Conservation (phyloP, 116 monocot species). For the Dioscorea cayenensis region DNA sequence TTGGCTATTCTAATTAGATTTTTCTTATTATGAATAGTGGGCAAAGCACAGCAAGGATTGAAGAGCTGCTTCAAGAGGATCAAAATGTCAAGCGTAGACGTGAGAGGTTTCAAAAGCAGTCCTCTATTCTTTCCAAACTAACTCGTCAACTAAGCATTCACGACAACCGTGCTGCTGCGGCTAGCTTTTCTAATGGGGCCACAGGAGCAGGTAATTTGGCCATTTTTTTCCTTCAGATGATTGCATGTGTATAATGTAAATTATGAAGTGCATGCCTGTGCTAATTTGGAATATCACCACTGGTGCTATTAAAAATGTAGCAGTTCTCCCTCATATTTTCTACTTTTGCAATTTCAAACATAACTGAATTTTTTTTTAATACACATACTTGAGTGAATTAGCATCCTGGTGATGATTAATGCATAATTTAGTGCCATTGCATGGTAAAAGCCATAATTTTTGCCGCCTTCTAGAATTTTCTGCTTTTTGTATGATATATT, state of each 20-base stretch:
- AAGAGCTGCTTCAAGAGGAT: slow-evolving; percentile 88
- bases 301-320: too few species aligned
- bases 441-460: too few species aligned
- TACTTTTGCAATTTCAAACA: too few species aligned
- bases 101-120: slow-evolving; percentile 75
- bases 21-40: slow-evolving; percentile 32
- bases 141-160: slow-evolving; percentile 88
- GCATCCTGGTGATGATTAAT: too few species aligned
- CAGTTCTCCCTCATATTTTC: too few species aligned
- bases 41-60: slow-evolving; percentile 77
- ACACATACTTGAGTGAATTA: too few species aligned
- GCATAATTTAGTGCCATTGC: too few species aligned
- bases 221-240: not conserved
- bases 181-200: slow-evolving; percentile 53
- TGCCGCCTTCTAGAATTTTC: too few species aligned
- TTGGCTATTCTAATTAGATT: not conserved
- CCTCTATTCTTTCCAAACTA: slow-evolving; percentile 89
- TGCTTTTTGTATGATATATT: too few species aligned
- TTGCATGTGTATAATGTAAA: not conserved
- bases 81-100: slow-evolving; percentile 77
- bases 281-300: too few species aligned
- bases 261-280: not conserved
- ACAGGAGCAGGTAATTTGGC: slow-evolving; percentile 46
- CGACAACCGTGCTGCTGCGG: slow-evolving; percentile 63
- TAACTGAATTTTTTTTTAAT: too few species aligned